phyloP scores from a whole-genome alignment of 2,329 filamentous ascomycete genomes.

The Trichoderma asperellum region DNA sequence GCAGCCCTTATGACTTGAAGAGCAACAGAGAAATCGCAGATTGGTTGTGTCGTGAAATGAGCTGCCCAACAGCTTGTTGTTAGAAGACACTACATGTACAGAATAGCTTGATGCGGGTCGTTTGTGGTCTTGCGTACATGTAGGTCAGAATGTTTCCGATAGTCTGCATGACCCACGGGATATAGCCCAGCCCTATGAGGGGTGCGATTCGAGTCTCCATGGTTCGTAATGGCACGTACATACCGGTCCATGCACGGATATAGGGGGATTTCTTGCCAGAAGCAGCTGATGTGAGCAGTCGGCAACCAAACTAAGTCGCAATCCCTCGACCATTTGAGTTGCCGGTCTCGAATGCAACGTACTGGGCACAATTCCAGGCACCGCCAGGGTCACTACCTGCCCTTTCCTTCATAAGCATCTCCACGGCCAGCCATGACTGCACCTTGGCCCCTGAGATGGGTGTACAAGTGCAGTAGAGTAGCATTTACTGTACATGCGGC shows the following conservation, averaged over 20 bases:
- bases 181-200: constrained; percentile 3
- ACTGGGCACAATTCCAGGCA: not conserved
- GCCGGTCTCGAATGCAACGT: not conserved
- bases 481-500: not conserved
- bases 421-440: not conserved
- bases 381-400: not conserved
- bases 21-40: not conserved
- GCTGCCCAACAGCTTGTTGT: not conserved
- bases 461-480: not conserved
- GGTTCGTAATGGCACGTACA: not conserved
- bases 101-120: not conserved
- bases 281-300: constrained; percentile 7
- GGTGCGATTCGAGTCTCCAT: not conserved
- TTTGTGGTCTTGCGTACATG: not conserved
- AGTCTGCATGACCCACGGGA: not conserved
- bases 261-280: not conserved
- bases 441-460: not conserved
- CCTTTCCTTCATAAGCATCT: constrained; percentile 1
- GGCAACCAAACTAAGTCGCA: not conserved
- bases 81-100: not conserved
- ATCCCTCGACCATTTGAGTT: not conserved
- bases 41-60: not conserved
- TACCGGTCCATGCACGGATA: not conserved
- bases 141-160: not conserved
- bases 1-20: not conserved